Percentiles rank a stretch among this genome's conserved stretches.
These are phyloP conservation scores for Nemophila menziesii DNA, from an alignment of 257 asterid species.

Conservation along the genomic window DNA sequence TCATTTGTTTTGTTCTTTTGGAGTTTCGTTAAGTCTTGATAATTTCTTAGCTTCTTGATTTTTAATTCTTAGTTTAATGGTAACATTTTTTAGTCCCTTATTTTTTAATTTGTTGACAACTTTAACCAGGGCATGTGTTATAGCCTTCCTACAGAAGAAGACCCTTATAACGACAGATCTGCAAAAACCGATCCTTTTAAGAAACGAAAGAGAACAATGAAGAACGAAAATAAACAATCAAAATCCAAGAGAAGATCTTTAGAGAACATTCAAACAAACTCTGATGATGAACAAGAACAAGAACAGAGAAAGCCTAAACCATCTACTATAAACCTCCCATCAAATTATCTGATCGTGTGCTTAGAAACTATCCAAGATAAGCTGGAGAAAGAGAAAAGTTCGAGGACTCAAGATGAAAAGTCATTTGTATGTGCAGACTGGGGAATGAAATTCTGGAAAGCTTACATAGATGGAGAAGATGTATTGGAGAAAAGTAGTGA, in stretches of 20 bases:
- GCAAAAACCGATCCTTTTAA: conserved; percentile 24
- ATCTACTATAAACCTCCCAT: conserved; percentile 31
- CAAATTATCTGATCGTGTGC: conserved; percentile 57
- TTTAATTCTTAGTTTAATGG: no score
- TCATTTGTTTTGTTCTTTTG: no score
- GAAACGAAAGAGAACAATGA: conserved; percentile 30
- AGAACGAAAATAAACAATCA: conserved; percentile 17
- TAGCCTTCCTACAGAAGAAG: conserved; percentile 72
- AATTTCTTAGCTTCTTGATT: no score
- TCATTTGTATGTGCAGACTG: conserved; percentile 49
- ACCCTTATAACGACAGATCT: conserved; percentile 64
- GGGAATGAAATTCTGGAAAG: conserved; percentile 81
- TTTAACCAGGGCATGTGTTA: conserved; percentile 99
- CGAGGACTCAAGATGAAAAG: conserved; percentile 16
- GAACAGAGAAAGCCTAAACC: conserved; percentile 6
- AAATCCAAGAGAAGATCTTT: conserved; percentile 6
- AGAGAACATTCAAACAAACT: background rate
- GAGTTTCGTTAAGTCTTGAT: no score
- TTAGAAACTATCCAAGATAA: conserved; percentile 50
- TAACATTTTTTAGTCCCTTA: no score
- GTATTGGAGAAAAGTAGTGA: conserved; percentile 47
- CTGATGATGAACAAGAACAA: conserved; percentile 4
- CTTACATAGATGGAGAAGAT: conserved; percentile 49
- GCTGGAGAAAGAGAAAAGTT: conserved; percentile 25
- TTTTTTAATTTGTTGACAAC: no score